Percentiles rank a stretch among this genome's conserved stretches.
Conservation (phyloP, 352 stramenopile species). For the Pythium monospermum region DNA sequence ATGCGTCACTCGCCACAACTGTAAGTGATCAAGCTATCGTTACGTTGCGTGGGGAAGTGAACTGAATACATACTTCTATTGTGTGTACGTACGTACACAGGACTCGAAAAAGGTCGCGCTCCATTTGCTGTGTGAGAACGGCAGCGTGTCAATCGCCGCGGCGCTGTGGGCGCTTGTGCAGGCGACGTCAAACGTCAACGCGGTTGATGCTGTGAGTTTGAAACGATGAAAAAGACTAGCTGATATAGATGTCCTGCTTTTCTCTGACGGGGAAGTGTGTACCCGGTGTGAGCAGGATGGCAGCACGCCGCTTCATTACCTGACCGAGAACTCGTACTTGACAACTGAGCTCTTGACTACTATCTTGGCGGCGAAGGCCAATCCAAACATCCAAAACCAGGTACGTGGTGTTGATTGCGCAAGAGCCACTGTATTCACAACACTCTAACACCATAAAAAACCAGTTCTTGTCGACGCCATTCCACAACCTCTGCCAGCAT, state of each 20-base stretch:
- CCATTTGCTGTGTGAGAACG: conserved; percentile 56
- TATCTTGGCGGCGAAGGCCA: conserved; percentile 36
- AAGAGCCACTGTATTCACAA: too few species aligned
- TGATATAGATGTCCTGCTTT: background rate
- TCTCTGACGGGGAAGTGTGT: too few species aligned
- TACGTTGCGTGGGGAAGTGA: background rate
- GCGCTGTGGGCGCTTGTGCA: conserved; percentile 41
- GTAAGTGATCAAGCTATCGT: conserved; percentile 9
- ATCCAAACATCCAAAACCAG: conserved; percentile 64
- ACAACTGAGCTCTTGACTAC: conserved; percentile 32
- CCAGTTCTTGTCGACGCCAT: conserved; percentile 69
- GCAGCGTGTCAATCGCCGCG: conserved; percentile 28
- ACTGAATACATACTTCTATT: background rate
- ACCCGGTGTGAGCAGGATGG: too few species aligned
- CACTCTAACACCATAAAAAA: too few species aligned
- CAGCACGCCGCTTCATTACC: conserved; percentile 61
- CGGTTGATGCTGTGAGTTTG: conserved; percentile 38
- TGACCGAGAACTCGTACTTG: conserved; percentile 43
- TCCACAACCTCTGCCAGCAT: conserved; percentile 75
- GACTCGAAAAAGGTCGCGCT: conserved; percentile 25
- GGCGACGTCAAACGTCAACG: conserved; percentile 31
- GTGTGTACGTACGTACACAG: background rate
- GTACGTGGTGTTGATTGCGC: too few species aligned
- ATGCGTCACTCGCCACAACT: conserved; percentile 8
- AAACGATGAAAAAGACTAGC: background rate